These are phyloP conservation scores for Wickerhamomyces mucosus DNA, from an alignment of 805 yeast species.

Conservation along the genomic window DNA sequence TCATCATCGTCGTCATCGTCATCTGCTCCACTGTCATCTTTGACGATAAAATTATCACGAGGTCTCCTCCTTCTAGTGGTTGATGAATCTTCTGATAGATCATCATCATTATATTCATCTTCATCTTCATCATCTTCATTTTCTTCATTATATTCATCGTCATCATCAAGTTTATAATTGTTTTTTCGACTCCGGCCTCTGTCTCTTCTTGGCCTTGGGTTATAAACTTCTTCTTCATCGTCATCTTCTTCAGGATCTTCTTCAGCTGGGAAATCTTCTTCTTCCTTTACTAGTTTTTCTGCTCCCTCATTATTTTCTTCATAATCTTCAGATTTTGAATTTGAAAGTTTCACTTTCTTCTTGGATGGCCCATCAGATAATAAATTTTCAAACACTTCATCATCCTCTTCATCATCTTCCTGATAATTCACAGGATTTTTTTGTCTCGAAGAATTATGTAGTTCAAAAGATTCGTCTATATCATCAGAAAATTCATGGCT, in stretches of 20 bases:
- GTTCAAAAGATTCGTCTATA: no score
- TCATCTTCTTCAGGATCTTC: conserved; percentile 20
- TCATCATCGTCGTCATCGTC: conserved; percentile 15
- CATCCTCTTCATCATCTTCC: conserved; percentile 6
- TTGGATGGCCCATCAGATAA: conserved; percentile 1
- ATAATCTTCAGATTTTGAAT: conserved; percentile 1
- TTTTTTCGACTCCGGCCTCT: conserved; percentile 25
- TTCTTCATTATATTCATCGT: conserved; percentile 10
- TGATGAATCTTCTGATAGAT: conserved; percentile 12
- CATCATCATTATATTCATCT: conserved; percentile 18
- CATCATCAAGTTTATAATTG: conserved; percentile 22
- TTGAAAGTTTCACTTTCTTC: conserved; percentile 3
- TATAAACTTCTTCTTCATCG: conserved; percentile 21
- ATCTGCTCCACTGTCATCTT: conserved; percentile 19
- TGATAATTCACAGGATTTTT: no score
- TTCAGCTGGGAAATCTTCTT: conserved; percentile 2
- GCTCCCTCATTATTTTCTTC: conserved; percentile 2
- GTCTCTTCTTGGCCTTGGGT: conserved; percentile 23
- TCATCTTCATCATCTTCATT: conserved; percentile 7
- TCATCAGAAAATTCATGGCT: no score
- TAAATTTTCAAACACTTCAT: not conserved
- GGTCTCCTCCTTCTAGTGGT: conserved; percentile 6
- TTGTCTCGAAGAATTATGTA: no score
- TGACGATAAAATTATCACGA: conserved; percentile 15
- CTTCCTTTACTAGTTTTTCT: not conserved